phyloP scores from a whole-genome alignment of 495 filamentous ascomycete species.

The Lophiotrema nucula region DNA sequence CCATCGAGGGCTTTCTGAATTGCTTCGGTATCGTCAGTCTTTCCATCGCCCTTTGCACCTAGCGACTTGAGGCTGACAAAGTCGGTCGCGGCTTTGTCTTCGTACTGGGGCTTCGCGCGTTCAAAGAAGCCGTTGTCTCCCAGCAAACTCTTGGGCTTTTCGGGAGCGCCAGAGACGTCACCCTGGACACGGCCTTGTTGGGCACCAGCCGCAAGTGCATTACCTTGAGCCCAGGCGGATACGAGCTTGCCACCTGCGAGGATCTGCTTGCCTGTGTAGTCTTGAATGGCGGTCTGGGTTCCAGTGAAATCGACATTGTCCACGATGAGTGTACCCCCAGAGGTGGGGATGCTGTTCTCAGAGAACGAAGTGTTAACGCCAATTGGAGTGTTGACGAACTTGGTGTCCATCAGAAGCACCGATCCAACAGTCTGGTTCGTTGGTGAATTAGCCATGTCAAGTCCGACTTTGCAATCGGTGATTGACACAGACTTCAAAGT shows the following conservation, averaged over 20 bases:
- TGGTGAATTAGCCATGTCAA: conserved; percentile 58
- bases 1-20: conserved; percentile 49
- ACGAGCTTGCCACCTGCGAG: conserved; percentile 59
- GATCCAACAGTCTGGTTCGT: conserved; percentile 49
- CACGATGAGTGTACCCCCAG: conserved; percentile 55
- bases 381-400: conserved; percentile 38
- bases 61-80: conserved; percentile 60
- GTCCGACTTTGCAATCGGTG: conserved; percentile 58
- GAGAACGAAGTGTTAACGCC: conserved; percentile 41
- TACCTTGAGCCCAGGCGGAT: conserved; percentile 54
- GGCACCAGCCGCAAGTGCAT: conserved; percentile 48
- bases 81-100: conserved; percentile 46
- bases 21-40: conserved; percentile 62
- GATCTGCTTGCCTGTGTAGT: conserved; percentile 47
- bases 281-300: conserved; percentile 60
- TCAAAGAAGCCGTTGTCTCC: conserved; percentile 58
- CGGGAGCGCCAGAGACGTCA: conserved; percentile 36
- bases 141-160: conserved; percentile 46
- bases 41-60: conserved; percentile 68
- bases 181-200: conserved; percentile 47
- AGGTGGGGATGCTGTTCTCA: conserved; percentile 39
- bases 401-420: conserved; percentile 43
- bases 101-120: conserved; percentile 68
- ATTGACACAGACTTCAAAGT: conserved; percentile 46
- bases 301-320: conserved; percentile 70